Evolutionary conservation across 257 asterid species (phyloP), one percentile per base, ranked within the genome.

Genomic region (Scutellaria galericulata): DNA sequence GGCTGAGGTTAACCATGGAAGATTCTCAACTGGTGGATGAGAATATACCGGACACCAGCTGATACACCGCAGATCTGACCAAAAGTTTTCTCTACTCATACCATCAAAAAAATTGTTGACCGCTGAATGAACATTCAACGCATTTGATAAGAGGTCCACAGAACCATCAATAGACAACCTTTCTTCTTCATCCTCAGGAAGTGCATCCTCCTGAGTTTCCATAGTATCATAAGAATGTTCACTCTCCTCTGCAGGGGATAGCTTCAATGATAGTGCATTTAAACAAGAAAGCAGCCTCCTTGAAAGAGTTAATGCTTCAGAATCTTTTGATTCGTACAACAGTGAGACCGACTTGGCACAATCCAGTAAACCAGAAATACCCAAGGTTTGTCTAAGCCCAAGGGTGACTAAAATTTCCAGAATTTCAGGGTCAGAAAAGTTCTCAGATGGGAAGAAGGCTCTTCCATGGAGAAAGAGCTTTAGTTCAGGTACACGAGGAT

Each of bases 11-110:
- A 84, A 78, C 97, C 97, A 93, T 24, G 98, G 97, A 82, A 91
- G 83, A 71, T 86, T 92, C 56, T 63, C 46, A 54, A 89, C 64
- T 64, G 96, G 96, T 5, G 97, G 91, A 68, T 86, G 89, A 61
- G 83, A 72, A 79, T 76, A 85, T 40, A 93, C 92, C 31, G 96
- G 98, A 87, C 98, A 93, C 98, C 98, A 93, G 77, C 81, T 80
- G 77, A 93, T 86, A 67, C 82, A 65, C 79, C 74, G 82, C 67
- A 93, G 72, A 66, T 79, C 84, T 27, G 84, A 84, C 98, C 97
- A 93, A 79, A 93, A 91, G 39, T 79, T 83, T 68, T 87, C 94
- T 74, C 72, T 61, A 52, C 84, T 79, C 78, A 78, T 78, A 86
- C 85, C 96, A 69, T 81, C 86, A 68, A 85, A 80, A 82, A 86